A percentile compares a stretch with the other conserved stretches of the same genome.
Conservation (phyloP, 768 basidiomycete species). For the Lactarius indigo region DNA sequence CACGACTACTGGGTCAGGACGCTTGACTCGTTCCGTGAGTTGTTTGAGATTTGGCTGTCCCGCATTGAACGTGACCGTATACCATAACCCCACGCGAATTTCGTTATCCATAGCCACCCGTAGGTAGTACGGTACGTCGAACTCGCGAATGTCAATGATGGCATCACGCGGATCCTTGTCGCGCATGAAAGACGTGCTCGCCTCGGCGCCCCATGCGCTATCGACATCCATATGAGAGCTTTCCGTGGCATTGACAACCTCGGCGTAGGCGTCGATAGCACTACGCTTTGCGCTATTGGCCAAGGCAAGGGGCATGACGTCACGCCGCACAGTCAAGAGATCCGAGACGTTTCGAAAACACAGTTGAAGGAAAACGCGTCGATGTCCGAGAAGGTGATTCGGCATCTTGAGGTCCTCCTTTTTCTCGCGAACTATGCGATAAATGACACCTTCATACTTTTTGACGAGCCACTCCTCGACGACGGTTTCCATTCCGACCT, state of each 20-base stretch:
- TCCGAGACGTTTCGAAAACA: constrained; percentile 93
- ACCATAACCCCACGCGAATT: constrained; percentile 98
- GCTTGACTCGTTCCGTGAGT: constrained; percentile 85
- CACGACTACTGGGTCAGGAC: constrained; percentile 98
- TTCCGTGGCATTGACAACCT: constrained; percentile 76
- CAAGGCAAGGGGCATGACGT: constrained; percentile 83
- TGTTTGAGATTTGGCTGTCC: constrained; percentile 72
- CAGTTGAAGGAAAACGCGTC: constrained; percentile 81
- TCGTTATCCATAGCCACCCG: constrained; percentile 99
- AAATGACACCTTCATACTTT: constrained; percentile 84
- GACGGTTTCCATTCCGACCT: constrained; percentile 81
- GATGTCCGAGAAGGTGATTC: constrained; percentile 96
- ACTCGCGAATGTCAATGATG: constrained; percentile 93
- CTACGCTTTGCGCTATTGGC: constrained; percentile 90
- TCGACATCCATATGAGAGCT: constrained; percentile 68
- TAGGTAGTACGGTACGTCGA: constrained; percentile 95
- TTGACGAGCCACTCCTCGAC: constrained; percentile 97
- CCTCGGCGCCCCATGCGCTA: constrained; percentile 53
- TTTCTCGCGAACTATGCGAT: constrained; percentile 69
- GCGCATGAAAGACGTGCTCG: constrained; percentile 38
- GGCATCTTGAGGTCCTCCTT: constrained; percentile 96
- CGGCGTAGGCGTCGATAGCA: constrained; percentile 96
- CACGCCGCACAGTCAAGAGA: constrained; percentile 80
- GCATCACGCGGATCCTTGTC: constrained; percentile 86
- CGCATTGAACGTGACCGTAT: constrained; percentile 76